Evolutionary conservation across 23 red algal genomes (phyloP).

Genomic region (Gracilaria caudata): DNA sequence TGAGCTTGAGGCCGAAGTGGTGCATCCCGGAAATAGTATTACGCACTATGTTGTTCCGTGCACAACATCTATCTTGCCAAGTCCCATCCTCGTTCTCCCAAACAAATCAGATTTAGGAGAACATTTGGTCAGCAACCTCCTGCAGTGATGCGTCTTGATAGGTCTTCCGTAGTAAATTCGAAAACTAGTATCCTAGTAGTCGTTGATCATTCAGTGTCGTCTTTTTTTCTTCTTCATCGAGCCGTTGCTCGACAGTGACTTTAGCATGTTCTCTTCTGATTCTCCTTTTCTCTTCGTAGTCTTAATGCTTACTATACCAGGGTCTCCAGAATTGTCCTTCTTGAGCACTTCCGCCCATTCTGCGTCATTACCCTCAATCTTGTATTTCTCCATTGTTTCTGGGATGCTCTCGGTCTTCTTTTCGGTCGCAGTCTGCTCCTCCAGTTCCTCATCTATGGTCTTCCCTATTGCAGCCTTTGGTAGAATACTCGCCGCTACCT

Average conservation of each 20-base stretch:
- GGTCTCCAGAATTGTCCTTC: background rate
- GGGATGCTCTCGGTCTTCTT: slow-evolving; percentile 6
- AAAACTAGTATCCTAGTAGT: background rate
- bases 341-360: slow-evolving; percentile 35
- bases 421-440: background rate
- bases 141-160: background rate
- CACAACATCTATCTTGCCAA: too few relatives aligned
- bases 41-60: too few relatives aligned
- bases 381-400: slow-evolving; percentile 29
- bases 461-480: slow-evolving; percentile 3
- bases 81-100: background rate
- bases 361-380: slow-evolving; percentile 43
- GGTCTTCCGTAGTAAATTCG: background rate
- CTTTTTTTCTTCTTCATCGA: slow-evolving; percentile 39
- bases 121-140: background rate
- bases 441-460: slow-evolving; percentile 31
- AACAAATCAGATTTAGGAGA: background rate
- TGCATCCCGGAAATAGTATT: too few relatives aligned
- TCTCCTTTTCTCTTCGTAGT: slow-evolving; percentile 28
- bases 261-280: background rate
- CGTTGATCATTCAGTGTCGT: background rate
- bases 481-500: slow-evolving; percentile 1
- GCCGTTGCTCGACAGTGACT: background rate
- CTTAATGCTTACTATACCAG: slow-evolving; percentile 55
- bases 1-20: too few relatives aligned